A percentile compares a stretch with the other conserved stretches of the same genome.
Conservation (phyloP, 2,329 filamentous ascomycete species). For the Pseudocercospora eumusae region DNA sequence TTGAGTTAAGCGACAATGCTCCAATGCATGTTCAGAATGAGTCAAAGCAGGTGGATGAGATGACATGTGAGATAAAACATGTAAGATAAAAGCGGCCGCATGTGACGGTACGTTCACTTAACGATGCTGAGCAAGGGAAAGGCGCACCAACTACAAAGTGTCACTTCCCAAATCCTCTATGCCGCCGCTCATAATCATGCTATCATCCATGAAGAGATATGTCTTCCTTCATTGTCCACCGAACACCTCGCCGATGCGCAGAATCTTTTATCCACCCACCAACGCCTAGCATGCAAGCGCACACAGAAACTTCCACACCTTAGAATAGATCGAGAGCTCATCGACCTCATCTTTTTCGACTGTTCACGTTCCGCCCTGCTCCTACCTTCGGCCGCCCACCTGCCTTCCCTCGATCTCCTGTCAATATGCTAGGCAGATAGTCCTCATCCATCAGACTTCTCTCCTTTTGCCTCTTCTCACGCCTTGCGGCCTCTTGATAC, state of each 20-base stretch:
- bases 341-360: constrained; percentile 59
- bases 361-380: constrained; percentile 83
- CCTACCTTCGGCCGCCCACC: constrained; percentile 76
- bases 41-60: background rate
- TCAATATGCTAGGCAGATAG: constrained; percentile 81
- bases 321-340: background rate
- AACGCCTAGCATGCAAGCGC: background rate
- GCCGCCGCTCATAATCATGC: background rate
- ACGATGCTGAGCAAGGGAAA: background rate
- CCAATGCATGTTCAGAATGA: background rate
- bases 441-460: constrained; percentile 94
- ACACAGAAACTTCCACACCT: background rate
- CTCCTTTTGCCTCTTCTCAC: constrained; percentile 65
- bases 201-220: background rate
- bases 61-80: no score
- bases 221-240: background rate
- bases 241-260: background rate
- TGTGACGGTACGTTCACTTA: background rate
- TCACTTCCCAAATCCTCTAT: background rate
- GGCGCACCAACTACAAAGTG: no score
- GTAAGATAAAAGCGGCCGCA: background rate
- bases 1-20: background rate
- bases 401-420: constrained; percentile 68
- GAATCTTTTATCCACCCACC: background rate
- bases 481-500: constrained; percentile 65